Evolutionary conservation across 371 early-diverging fungal species (phyloP), one percentile per base, ranked within the genome.

Genomic region (Syncephalis plumigaleata): DNA sequence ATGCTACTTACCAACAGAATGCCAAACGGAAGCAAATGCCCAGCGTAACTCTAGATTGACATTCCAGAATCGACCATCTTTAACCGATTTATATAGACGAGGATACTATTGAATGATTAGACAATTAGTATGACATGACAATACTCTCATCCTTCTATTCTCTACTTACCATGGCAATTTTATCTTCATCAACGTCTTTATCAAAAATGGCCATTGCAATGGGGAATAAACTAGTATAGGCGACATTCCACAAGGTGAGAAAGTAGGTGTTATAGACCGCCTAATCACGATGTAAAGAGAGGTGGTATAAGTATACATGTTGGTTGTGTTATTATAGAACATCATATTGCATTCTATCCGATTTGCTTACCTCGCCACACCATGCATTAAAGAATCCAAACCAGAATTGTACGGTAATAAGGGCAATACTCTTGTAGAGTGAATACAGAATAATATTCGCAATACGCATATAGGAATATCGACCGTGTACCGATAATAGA

Each of bases 401-500:
- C 63, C 78, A 76, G 23, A 77, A 76, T 57, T 76, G 75, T 20
- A 72, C 68, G 17, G 79, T 64, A 37, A 80, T 73, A 64, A 83
- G 73, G 17, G 81, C 77, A 26, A 84, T 71, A 53, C 84, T 84
- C 62, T 89, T 89, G 71, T 83, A 86, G 58, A 90, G 87, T 53
- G 69, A 87, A 49, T 64, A 84, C 59, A 77, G 78, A 49, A 77
- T 77, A 44, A 82, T 67, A 56, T 74, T 73, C 52, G 79, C 68
- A 49, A 84, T 64, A 23, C 89, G 70, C 40, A 73, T 66, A 49
- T 88, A 87, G 44, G 78, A 71, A 72, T 77, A 86, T n/a, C 77
- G 65, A 0, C 89, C 89, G 51, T 88, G 89, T 26, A 86, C 83
- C 38, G 85, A 66, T 45, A 88, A 50, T 15, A 88, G 60, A 24